Evolutionary conservation across 2,329 filamentous ascomycete genomes (phyloP), one percentile per base, ranked within the genome.

Genomic region (Cordyceps cateniannulata): DNA sequence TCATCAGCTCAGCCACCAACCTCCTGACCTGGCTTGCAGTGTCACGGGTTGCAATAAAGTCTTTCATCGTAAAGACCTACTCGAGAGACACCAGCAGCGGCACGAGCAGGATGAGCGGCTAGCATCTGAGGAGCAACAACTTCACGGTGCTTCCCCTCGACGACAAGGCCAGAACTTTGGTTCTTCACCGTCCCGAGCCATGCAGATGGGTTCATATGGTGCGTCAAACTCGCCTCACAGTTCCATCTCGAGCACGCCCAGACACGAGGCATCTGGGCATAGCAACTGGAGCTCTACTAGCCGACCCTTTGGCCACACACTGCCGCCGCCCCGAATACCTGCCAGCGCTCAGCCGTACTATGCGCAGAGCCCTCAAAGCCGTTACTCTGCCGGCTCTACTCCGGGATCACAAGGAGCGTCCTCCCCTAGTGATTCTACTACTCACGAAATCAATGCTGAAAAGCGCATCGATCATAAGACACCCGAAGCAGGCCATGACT

Each of bases 1-100:
- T 59, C 84, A 87, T 69, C 81, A 86, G 69, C 71, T 85, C 44
- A 85, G 82, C 65, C 84, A 87, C 69, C 75, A 80, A 60, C 79
- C 77, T 56, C 81, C 85, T 27, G 75, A 76, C 48, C 78, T 79
- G 65, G 72, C 72, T 42, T 87, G 85, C 63, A 74, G 71, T 3
- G 76, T 79, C 60, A 76, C 78, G 18, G 79, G 81, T 44, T 87
- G 85, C 68, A 81, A 80, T 44, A 80, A 79, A 63, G 74, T 76
- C 16, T 87, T 87, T 63, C 79, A 85, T 64, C 79, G 85, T 59
- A 77, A 79, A 50, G 85, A 87, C 68, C 72, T 87, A 12, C 75
- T 86, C 20, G 76, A 81, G n/a, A 80, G 85, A 42, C 85, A 87
- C 66, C 70, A 76, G 61, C 75, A 77, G 63, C 74, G 77, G 73